Base-by-base conservation (phyloP, 441 rosid species). In the Erysimum pusillum region DNA sequence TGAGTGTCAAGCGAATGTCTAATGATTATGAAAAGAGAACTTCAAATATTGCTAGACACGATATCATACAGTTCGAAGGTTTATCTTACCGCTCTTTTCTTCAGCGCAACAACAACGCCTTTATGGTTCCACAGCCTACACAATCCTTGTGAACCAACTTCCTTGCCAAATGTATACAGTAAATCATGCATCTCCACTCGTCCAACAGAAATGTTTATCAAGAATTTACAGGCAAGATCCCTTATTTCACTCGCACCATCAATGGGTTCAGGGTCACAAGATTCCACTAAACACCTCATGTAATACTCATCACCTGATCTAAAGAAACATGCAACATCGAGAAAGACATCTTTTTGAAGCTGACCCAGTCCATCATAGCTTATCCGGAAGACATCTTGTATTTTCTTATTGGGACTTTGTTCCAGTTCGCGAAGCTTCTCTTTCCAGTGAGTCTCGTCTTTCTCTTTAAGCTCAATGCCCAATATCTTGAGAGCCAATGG, bases 101-200 rank as follows among this genome's bases (percentile, higher is more conserved):
- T 60, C 39, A 71, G 10, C 0, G 48, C 36, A 71, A 12, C 15
- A 34, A 59, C 13, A 46, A 35, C 15, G 2, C 3, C 48, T 34
- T 46, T 14, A 8, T 39, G 73, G 68, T 59, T 3, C 46, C 74
- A 67, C 18, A 76, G 48, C 45, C 69, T 51, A 28, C 38, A n/a
- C 0, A 20, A 32, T 0, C 32, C 63, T 62, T 18, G 32, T 36
- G 64, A 17, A 6, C 48, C 63, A 39, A 76, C 69, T 34, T 69
- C 57, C 48, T 10, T 76, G 4, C 45, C 64, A 17, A 36, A 60
- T 11, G 41, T 61, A 52, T 68, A 60, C 6, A 71, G 8, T 7
- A 48, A 5, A 28, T 76, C 79, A 41, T 68, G 63, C 69, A 76
- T 68, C 69, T 61, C 79, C 36, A 76, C 18, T 76, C 76, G 60